Conservation (phyloP, 2,329 filamentous ascomycete species). For the Penicillium brevicompactum region DNA sequence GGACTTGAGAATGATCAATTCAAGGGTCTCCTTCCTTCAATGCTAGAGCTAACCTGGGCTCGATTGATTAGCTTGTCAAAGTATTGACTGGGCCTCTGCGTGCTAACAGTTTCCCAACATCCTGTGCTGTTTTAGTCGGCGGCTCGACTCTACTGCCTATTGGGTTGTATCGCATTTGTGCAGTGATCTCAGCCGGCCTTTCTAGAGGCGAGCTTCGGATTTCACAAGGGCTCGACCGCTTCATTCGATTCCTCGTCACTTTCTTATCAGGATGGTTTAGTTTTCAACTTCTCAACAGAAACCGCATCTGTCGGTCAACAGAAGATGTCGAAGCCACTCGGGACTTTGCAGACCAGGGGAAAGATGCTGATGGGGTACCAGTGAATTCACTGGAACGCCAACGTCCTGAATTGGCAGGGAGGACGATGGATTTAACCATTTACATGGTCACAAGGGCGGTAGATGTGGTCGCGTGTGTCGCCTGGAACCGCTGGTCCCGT, state of each 20-base stretch:
- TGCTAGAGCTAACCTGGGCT: conserved; percentile 20
- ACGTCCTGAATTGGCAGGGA: conserved; percentile 59
- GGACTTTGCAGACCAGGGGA: conserved; percentile 4
- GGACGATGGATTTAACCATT: conserved; percentile 80
- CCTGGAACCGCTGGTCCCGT: conserved; percentile 59
- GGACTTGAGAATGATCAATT: conserved; percentile 5
- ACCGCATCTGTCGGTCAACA: conserved; percentile 24
- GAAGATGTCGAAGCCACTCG: conserved; percentile 8
- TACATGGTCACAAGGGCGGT: conserved; percentile 73
- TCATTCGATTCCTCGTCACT: conserved; percentile 47
- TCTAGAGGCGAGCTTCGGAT: conserved; percentile 18
- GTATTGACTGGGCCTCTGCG: conserved; percentile 45
- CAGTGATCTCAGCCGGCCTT: conserved; percentile 22
- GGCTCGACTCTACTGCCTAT: conserved; percentile 52
- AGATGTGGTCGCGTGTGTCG: conserved; percentile 68
- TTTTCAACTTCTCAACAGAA: conserved; percentile 52
- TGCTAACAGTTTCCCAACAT: conserved; percentile 54
- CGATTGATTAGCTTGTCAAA: conserved; percentile 36
- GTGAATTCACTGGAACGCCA: conserved; percentile 14
- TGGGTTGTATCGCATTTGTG: conserved; percentile 29
- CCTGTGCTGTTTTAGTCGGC: conserved; percentile 55
- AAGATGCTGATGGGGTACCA: conserved; percentile 5
- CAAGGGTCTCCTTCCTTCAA: conserved; percentile 2
- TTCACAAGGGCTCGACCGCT: conserved; percentile 21
- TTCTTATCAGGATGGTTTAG: conserved; percentile 53